A percentile compares a stretch with the other conserved stretches of the same genome.
Conservation (phyloP, 495 filamentous ascomycete species). For the Rhypophila decipiens region DNA sequence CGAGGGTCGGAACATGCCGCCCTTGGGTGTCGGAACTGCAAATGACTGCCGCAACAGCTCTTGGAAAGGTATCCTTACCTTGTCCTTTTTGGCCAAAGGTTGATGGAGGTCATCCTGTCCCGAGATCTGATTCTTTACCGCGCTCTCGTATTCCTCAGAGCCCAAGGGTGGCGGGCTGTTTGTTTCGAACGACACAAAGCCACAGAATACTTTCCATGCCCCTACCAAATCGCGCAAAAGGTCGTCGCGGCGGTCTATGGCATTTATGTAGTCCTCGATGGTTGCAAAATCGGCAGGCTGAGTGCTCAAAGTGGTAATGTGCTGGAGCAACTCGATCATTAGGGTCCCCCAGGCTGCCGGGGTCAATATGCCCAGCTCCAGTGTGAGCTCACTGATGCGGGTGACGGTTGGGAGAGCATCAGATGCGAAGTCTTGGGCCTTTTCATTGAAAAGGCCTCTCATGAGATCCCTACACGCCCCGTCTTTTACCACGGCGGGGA, state of each 20-base stretch:
- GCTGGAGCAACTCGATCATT: constrained; percentile 25
- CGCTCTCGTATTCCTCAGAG: too few species aligned
- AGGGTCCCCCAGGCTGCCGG: constrained; percentile 26
- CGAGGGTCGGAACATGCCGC: constrained; percentile 19
- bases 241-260: constrained; percentile 22
- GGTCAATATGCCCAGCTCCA: constrained; percentile 24
- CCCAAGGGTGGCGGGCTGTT: background rate
- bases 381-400: constrained; percentile 32
- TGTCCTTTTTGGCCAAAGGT: background rate
- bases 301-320: constrained; percentile 23
- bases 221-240: constrained; percentile 34
- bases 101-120: background rate
- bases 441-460: constrained; percentile 23
- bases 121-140: background rate
- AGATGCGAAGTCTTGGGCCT: constrained; percentile 26
- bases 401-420: constrained; percentile 29
- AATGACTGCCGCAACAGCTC: too few species aligned
- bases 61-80: too few species aligned
- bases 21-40: too few species aligned
- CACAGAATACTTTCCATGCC: constrained; percentile 31
- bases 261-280: constrained; percentile 15
- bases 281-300: constrained; percentile 16
- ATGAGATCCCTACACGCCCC: constrained; percentile 17
- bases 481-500: constrained; percentile 16
- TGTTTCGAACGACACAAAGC: constrained; percentile 15